phyloP scores from a whole-genome alignment of 768 basidiomycete genomes.

The Leccinum sublutescens region DNA sequence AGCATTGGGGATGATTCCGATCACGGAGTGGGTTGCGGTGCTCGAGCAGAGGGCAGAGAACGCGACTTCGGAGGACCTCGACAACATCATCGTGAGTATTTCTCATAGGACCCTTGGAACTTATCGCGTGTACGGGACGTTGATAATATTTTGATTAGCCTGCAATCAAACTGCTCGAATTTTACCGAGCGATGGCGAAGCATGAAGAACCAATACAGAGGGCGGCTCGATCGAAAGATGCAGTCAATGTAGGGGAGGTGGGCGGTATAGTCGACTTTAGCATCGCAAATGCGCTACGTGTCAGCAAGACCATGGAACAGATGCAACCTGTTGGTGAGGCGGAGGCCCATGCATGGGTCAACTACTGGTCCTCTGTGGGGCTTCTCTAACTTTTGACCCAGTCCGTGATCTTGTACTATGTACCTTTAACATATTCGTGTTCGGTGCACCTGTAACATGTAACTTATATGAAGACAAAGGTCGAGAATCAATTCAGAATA shows the following conservation, averaged over 20 bases:
- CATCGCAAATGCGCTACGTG: constrained; percentile 9
- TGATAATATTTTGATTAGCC: constrained; percentile 19
- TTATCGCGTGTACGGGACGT: not conserved
- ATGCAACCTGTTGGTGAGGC: constrained; percentile 13
- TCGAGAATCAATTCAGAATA: not conserved
- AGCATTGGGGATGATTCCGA: constrained; percentile 22
- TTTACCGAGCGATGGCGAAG: constrained; percentile 22
- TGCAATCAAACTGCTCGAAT: constrained; percentile 32
- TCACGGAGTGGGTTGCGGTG: constrained; percentile 30
- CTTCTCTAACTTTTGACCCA: constrained; percentile 5
- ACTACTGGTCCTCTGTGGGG: constrained; percentile 20
- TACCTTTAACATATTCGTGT: too few relatives aligned
- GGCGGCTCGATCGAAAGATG: not conserved
- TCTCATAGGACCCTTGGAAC: not conserved
- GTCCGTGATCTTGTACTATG: too few relatives aligned
- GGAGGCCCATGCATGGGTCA: constrained; percentile 19
- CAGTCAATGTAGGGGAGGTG: not conserved
- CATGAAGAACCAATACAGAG: not conserved
- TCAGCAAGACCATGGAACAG: constrained; percentile 13
- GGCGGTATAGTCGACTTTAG: constrained; percentile 6
- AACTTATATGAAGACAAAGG: not conserved
- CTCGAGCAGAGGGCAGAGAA: constrained; percentile 27
- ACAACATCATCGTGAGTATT: constrained; percentile 4
- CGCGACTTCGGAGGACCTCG: constrained; percentile 5
- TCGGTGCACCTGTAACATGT: too few relatives aligned